Evolutionary conservation across 305 asterid species (phyloP), one percentile per base, ranked within the genome.

Genomic region (Fraxinus dipetala): DNA sequence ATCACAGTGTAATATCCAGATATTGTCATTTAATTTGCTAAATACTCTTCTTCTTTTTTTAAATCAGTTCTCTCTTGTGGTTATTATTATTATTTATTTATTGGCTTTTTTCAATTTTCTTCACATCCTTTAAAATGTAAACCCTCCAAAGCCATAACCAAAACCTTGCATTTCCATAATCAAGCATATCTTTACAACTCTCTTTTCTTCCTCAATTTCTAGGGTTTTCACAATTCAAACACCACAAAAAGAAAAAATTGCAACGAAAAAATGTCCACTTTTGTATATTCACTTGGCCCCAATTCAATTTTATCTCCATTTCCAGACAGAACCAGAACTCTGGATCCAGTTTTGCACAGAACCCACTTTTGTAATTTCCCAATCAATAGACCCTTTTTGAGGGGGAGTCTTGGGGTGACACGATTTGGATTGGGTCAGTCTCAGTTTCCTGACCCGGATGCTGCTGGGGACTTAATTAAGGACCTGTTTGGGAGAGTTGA

Each of bases 401-500:
- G 96, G 83, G 91, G 89, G 67, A 84, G 88, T 75, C 76, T 83
- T 24, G 96, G 90, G 79, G 90, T 94, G 78, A 86, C 93, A 32
- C 92, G 98, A 56, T 90, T 87, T 45, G 98, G 98, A 63, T 76
- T 92, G 85, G 97, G 98, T 40, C 95, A 93, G 85, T 90, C 82
- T 84, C 98, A 92, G 6, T 82, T 91, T 79, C 92, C 91, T 30
- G 98, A 88, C 83, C 91, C 93, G 81, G 97, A 86, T 36, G 79
- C 84, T 78, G 83, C 97, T 24, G 93, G 85, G 86, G 79, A 87
- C 73, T 9, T 93, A 24, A 80, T 92, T 51, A 90, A 84, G 75
- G 91, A 90, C 79, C 56, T 95, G 87, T 84, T 91, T 88, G 92
- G 88, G 54, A 90, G 94, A 85, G 93, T 84, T 83, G 99, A 96